Evolutionary conservation across 192 early-diverging fungal species (phyloP), one percentile per base, ranked within the genome.

Genomic region (Linnemannia exigua): DNA sequence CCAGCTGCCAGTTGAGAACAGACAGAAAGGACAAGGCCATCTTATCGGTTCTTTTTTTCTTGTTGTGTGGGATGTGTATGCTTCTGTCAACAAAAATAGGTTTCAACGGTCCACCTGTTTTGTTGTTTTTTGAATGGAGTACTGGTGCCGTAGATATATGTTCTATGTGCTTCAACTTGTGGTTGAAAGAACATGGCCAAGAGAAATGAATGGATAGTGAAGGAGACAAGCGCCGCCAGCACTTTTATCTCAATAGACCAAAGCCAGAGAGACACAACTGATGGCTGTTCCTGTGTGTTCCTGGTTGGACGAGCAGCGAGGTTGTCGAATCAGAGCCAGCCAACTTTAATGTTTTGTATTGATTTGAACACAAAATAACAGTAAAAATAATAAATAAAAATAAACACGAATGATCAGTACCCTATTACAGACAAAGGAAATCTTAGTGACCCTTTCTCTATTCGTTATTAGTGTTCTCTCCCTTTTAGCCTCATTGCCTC

Each of bases 281-380:
- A 70, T 46, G 8, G 41, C 22, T 66, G 12, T 69, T 69, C n/a
- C 37, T 69, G 20, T 38, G 22, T 28, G 69, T 70, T 5, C 37
- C 25, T 70, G 58, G 58, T 63, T 63, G 58, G 58, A 63, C 58
- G 58, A 33, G 58, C 58, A 63, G 9, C 58, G 58, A 25, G 22
- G 58, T 25, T 63, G 58, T 63, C 58, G 28, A 63, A 63, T 63
- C 28, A 63, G 28, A 25, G 28, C 28, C 9, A 63, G 58, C 12
- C 58, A 63, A 63, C 58, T 63, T 63, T 63, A 31, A 31, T 63
- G 11, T 63, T 61, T 28, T 63, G 8, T 3, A 28, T 63, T 31
- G 28, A 28, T 28, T 63, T 63, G 51, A n/a, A n/a, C 25, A 61
- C 1, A 61, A 61, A 25, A 22, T 20, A 25, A 28, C 17, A n/a